Conservation (phyloP, 75 land plant species). For the Adiantum capillusveneris region DNA sequence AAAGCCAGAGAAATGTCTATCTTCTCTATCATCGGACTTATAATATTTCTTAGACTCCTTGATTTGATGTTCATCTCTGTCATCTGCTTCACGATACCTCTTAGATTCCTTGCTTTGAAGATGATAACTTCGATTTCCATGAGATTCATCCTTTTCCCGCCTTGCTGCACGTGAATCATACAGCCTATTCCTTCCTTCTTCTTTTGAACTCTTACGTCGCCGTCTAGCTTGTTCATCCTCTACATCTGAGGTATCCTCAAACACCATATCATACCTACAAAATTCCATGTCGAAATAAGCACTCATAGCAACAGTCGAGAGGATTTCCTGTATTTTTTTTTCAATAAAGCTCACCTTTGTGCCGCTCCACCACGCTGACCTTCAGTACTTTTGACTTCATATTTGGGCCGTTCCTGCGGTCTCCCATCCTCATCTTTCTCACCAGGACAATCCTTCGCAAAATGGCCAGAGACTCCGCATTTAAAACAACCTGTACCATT, state of each 20-base stretch:
- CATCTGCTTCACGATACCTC: slow-evolving; percentile 5
- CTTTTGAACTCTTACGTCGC: neutral
- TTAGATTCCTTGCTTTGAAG: neutral
- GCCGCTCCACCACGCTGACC: slow-evolving; percentile 59
- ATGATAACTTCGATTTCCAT: slow-evolving; percentile 1
- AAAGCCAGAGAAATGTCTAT: no score
- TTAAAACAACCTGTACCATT: slow-evolving; percentile 73
- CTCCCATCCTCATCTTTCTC: slow-evolving; percentile 10
- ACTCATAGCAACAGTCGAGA: no score
- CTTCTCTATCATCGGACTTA: neutral
- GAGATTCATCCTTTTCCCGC: slow-evolving; percentile 4
- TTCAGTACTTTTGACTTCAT: slow-evolving; percentile 55
- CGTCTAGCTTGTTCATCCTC: no score
- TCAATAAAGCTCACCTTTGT: slow-evolving; percentile 32
- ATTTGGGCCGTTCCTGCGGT: slow-evolving; percentile 40
- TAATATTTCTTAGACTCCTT: no score
- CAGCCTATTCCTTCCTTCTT: slow-evolving; percentile 1
- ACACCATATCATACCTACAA: slow-evolving; percentile 80
- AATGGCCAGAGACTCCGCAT: slow-evolving; percentile 73
- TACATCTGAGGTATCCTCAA: slow-evolving; percentile 40
- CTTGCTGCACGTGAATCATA: slow-evolving; percentile 4
- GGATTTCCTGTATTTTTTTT: no score
- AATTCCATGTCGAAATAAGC: neutral
- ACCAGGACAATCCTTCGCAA: slow-evolving; percentile 63
- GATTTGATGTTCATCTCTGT: neutral